Evolutionary conservation across 2,329 filamentous ascomycete species (phyloP).

Genomic region (Hymenoscyphus fraxineus): DNA sequence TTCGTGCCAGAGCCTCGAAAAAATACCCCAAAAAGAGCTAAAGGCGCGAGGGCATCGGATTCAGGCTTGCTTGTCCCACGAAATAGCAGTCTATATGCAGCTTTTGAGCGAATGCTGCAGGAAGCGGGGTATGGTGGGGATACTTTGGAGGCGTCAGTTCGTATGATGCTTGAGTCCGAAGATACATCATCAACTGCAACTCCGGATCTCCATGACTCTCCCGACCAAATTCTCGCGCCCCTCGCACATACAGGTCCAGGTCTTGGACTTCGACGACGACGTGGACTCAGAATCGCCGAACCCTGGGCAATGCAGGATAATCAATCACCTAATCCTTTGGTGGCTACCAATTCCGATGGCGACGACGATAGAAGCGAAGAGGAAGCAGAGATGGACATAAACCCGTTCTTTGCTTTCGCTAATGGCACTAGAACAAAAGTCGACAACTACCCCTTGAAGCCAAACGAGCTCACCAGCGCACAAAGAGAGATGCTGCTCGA

Average conservation of each 20-base stretch:
- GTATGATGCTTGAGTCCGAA: conserved; percentile 24
- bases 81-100: conserved; percentile 6
- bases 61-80: not conserved
- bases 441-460: conserved; percentile 37
- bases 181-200: not conserved
- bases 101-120: conserved; percentile 25
- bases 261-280: not conserved
- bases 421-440: conserved; percentile 13
- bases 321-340: not conserved
- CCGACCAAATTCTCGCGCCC: conserved; percentile 1
- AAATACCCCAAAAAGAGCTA: conserved; percentile 21
- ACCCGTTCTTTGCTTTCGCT: not conserved
- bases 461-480: conserved; percentile 52
- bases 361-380: not conserved
- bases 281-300: not conserved
- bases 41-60: conserved; percentile 3
- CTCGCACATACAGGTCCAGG: conserved; percentile 1
- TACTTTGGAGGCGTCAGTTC: conserved; percentile 19
- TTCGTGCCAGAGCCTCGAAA: conserved; percentile 34
- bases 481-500: conserved; percentile 68
- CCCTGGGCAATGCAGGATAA: too few species aligned
- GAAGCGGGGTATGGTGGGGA: conserved; percentile 29
- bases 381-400: not conserved
- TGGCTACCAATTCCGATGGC: not conserved
- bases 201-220: not conserved